These are phyloP conservation scores for Epichloe typhina DNA, from an alignment of 2,329 filamentous ascomycete species.

Conservation along the genomic window DNA sequence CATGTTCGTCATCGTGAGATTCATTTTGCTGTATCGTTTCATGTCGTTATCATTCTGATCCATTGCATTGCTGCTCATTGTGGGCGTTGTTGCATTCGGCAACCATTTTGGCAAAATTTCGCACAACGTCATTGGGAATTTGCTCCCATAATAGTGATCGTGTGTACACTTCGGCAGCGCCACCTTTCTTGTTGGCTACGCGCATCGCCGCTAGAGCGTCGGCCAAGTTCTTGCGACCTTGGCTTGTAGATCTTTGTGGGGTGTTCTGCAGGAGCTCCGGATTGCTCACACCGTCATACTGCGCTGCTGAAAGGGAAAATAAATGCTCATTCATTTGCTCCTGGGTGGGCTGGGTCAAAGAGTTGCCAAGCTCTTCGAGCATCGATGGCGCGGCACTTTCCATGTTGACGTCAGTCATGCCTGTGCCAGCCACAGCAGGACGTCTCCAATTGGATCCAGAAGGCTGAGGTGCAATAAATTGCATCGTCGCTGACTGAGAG, in stretches of 20 bases:
- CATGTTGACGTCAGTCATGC: slow-evolving; percentile 27
- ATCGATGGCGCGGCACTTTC: slow-evolving; percentile 38
- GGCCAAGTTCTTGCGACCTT: slow-evolving; percentile 60
- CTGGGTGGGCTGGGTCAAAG: slow-evolving; percentile 61
- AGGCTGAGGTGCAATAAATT: slow-evolving; percentile 36
- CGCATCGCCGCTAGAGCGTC: slow-evolving; percentile 74
- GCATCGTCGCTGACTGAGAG: slow-evolving; percentile 27
- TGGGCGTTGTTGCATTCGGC: slow-evolving; percentile 51
- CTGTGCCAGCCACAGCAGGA: slow-evolving; percentile 25
- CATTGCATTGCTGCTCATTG: slow-evolving; percentile 30
- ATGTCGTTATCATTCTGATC: slow-evolving; percentile 24
- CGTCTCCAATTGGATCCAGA: slow-evolving; percentile 36
- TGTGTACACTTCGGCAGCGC: slow-evolving; percentile 78
- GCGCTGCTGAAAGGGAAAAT: slow-evolving; percentile 72
- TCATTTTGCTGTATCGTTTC: slow-evolving; percentile 21
- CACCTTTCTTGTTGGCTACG: slow-evolving; percentile 50
- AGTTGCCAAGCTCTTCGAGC: slow-evolving; percentile 53
- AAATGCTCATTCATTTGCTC: slow-evolving; percentile 80
- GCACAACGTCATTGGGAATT: slow-evolving; percentile 82
- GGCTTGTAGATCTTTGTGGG: slow-evolving; percentile 41
- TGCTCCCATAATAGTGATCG: slow-evolving; percentile 88
- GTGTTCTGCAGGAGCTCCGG: slow-evolving; percentile 55
- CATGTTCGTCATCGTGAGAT: slow-evolving; percentile 23
- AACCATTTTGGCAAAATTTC: slow-evolving; percentile 85
- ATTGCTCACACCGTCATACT: slow-evolving; percentile 65